Conservation (phyloP, 1,139 yeast genomes). For the Candida sp. region DNA sequence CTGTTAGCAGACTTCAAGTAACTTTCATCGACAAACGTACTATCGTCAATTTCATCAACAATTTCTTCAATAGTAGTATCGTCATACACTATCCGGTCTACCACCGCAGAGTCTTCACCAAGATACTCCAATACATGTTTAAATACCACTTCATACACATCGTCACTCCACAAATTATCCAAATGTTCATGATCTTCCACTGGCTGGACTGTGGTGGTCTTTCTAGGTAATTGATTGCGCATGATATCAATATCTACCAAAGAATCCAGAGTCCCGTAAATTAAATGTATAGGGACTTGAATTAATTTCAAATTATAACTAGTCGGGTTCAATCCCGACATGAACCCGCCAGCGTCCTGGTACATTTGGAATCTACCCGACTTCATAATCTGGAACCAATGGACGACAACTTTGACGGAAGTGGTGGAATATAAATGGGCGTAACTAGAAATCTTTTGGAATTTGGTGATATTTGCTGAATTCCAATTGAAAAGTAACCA, state of each 20-base stretch:
- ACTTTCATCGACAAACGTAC: constrained; percentile 2
- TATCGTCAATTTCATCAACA: constrained; percentile 5
- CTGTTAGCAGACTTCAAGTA: neutral
- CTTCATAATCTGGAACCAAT: constrained; percentile 92
- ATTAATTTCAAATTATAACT: constrained; percentile 54
- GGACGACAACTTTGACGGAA: constrained; percentile 88
- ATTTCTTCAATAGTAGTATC: constrained; percentile 8
- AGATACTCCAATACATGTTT: constrained; percentile 46
- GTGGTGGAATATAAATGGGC: constrained; percentile 88
- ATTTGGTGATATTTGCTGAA: constrained; percentile 60
- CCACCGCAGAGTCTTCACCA: constrained; percentile 17
- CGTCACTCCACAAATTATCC: constrained; percentile 85
- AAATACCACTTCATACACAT: constrained; percentile 47
- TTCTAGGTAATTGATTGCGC: constrained; percentile 49
- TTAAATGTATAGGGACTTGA: constrained; percentile 63
- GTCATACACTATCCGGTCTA: constrained; percentile 7
- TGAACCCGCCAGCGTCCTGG: constrained; percentile 49
- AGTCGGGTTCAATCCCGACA: constrained; percentile 38
- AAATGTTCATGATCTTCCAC: constrained; percentile 76
- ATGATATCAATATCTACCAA: constrained; percentile 81
- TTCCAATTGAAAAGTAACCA: constrained; percentile 75
- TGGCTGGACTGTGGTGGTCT: constrained; percentile 36
- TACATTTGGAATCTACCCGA: constrained; percentile 83
- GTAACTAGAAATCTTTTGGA: constrained; percentile 75
- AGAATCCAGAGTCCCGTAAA: constrained; percentile 81